Evolutionary conservation across 2,329 filamentous ascomycete species (phyloP), one percentile per base, ranked within the genome.

Genomic region (Hyphodiscus sp.): DNA sequence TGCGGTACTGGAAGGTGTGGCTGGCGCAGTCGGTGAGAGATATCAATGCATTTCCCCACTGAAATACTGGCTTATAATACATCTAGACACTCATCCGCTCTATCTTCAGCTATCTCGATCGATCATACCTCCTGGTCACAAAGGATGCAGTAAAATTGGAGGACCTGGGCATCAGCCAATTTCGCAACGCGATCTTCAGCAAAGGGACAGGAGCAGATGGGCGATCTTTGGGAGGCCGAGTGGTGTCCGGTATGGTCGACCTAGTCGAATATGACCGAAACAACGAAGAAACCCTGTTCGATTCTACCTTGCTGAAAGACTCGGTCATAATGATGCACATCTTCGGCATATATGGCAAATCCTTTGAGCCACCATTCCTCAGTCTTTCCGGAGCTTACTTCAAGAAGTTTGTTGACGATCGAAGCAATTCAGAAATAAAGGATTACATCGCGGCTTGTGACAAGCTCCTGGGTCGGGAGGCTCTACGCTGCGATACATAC

Each of bases 21-120:
- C 87, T 85, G 62, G 74, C 78, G 42, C 87, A 94, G 69, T 76
- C 90, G 72, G 87, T 89, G 75, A 61, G 81, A 69, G 23, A 6
- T n/a, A 46, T 15, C 11, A 10, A 5, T 5, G 20, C 7, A 6
- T 3, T 19, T 43, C 20, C 18, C 20, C 11, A n/a, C 45, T 16
- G 1, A 47, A 16, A 45, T 26, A 10, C 44, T 30, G 38, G 56
- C 59, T 62, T 59, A 63, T 45, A n/a, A 15, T 26, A 6, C 19
- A 16, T 33, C 48, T 61, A 91, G 84, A 80, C 84, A 60, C 84
- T 85, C 15, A 81, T 99, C 50, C 83, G 91, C 47, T 92, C 88
- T 58, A 87, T 95, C 41, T 97, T 96, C 71, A 95, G 91, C 73
- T 99, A 91, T 66, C 79, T 99, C 60, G 92, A 99, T 68, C 85